phyloP scores from a whole-genome alignment of 176 grass and related monocot genomes.

The Oryza brachyantha region DNA sequence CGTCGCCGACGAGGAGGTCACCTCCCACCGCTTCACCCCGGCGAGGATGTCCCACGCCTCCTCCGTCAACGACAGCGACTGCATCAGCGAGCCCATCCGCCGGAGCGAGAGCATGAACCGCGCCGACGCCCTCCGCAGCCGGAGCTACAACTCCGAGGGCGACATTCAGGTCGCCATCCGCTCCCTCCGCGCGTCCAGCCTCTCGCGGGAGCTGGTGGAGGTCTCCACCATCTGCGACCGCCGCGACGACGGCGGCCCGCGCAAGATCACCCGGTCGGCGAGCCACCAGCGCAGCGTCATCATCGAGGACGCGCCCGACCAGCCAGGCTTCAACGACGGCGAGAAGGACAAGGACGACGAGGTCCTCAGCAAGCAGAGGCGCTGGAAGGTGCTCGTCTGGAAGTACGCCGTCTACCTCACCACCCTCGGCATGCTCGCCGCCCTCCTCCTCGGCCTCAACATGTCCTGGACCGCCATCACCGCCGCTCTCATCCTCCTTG shows the following conservation, averaged over 20 bases:
- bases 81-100: conserved; percentile 33
- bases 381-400: conserved; percentile 74
- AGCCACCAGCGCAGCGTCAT: conserved; percentile 54
- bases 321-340: background rate
- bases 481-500: conserved; percentile 77
- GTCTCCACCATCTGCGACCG: conserved; percentile 48
- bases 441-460: conserved; percentile 84
- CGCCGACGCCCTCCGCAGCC: conserved; percentile 41
- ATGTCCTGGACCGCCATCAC: conserved; percentile 97
- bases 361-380: conserved; percentile 34
- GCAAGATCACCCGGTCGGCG: conserved; percentile 51
- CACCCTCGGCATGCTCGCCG: conserved; percentile 78
- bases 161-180: conserved; percentile 65
- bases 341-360: conserved; percentile 32
- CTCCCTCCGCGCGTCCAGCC: conserved; percentile 31
- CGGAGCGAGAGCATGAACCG: conserved; percentile 39
- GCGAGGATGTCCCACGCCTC: conserved; percentile 74
- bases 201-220: conserved; percentile 56
- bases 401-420: conserved; percentile 73
- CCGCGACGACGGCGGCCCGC: conserved; percentile 34
- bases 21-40: conserved; percentile 85
- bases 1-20: conserved; percentile 62
- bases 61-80: conserved; percentile 37
- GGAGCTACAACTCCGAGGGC: conserved; percentile 65
- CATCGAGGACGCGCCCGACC: conserved; percentile 43